Conservation (phyloP, 345 rosid genomes). For the Cardamine resedifolia region DNA sequence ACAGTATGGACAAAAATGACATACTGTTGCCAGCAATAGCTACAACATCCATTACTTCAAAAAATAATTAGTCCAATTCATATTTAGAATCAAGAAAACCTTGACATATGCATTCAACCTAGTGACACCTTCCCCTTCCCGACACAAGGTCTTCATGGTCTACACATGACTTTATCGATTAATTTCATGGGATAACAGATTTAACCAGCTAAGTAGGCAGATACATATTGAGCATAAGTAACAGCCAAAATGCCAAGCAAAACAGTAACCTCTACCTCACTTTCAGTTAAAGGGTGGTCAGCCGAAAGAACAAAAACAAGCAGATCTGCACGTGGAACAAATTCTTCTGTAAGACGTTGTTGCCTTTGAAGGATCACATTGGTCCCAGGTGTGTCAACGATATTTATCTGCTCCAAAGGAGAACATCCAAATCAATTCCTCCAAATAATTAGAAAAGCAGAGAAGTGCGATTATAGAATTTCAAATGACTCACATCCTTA, state of each 20-base stretch:
- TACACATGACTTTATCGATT: not conserved
- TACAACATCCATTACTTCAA: not conserved
- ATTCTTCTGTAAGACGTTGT: conserved; percentile 92
- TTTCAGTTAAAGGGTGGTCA: conserved; percentile 92
- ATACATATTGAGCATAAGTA: conserved; percentile 3
- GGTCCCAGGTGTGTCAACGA: conserved; percentile 94
- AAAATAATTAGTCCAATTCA: not conserved
- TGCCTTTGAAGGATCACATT: conserved; percentile 97
- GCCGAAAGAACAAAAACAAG: conserved; percentile 93
- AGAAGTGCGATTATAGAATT: not conserved
- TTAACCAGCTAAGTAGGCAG: conserved; percentile 12
- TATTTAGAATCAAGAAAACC: not conserved
- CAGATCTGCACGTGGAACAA: conserved; percentile 91
- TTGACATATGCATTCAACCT: not conserved
- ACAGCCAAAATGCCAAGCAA: not conserved
- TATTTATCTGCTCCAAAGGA: conserved; percentile 63
- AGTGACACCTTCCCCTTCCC: conserved; percentile 7
- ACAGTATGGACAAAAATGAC: not conserved
- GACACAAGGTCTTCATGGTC: conserved; percentile 15
- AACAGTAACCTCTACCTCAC: conserved; percentile 63
- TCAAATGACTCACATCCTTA: conserved; percentile 61
- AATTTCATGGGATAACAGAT: not conserved
- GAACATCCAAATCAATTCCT: conserved; percentile 21
- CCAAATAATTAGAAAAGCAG: not conserved
- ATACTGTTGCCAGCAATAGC: conserved; percentile 5